phyloP scores from a whole-genome alignment of 2,329 filamentous ascomycete species.

The Pseudogymnoascus sp. region DNA sequence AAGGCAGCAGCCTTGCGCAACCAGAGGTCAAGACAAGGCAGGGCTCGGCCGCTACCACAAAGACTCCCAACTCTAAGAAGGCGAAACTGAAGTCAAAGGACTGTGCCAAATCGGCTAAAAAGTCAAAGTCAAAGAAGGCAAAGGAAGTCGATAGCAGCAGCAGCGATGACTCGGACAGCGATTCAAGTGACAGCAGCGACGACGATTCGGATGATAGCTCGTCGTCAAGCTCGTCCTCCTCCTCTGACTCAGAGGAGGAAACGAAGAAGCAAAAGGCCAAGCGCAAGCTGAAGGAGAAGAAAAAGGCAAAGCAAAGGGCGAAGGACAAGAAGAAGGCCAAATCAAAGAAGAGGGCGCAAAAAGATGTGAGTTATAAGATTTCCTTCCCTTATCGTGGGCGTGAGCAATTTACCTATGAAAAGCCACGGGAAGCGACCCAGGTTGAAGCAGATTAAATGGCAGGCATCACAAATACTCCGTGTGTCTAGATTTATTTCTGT shows the following conservation, averaged over 20 bases:
- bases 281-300: constrained; percentile 28
- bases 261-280: constrained; percentile 28
- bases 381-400: constrained; percentile 12
- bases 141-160: constrained; percentile 13
- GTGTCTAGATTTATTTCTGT: no score
- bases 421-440: no score
- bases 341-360: constrained; percentile 32
- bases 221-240: constrained; percentile 13
- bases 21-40: constrained; percentile 21
- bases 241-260: constrained; percentile 18
- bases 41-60: constrained; percentile 16
- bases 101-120: constrained; percentile 8
- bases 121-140: constrained; percentile 21
- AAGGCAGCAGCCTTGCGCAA: constrained; percentile 17
- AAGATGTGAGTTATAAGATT: constrained; percentile 21
- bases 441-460: no score
- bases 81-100: constrained; percentile 18
- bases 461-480: no score
- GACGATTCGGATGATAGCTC: constrained; percentile 12
- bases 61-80: constrained; percentile 19
- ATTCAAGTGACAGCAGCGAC: constrained; percentile 10
- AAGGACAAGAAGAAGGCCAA: constrained; percentile 31
- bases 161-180: constrained; percentile 19
- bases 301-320: constrained; percentile 29
- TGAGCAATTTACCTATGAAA: no score